These are phyloP conservation scores for Byssoonygena ceratinophila DNA, from an alignment of 2,329 filamentous ascomycete species.

Conservation along the genomic window DNA sequence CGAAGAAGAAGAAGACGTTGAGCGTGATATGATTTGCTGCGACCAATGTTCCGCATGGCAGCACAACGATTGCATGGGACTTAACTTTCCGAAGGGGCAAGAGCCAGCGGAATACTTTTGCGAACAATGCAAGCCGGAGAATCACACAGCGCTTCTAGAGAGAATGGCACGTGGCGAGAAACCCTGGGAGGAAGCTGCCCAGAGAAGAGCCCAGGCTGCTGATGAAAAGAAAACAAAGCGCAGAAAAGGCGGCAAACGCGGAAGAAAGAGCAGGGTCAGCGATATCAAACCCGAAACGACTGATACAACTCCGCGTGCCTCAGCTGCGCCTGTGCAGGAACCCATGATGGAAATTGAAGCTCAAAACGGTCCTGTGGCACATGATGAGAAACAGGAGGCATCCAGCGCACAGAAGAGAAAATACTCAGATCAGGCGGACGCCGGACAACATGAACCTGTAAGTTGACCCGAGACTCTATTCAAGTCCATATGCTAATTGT, in stretches of 20 bases:
- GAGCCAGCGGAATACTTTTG: slow-evolving; percentile 81
- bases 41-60: slow-evolving; percentile 91
- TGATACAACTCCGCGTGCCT: slow-evolving; percentile 24
- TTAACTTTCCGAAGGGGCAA: slow-evolving; percentile 64
- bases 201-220: slow-evolving; percentile 52
- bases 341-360: slow-evolving; percentile 23
- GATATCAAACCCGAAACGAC: slow-evolving; percentile 42
- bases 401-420: slow-evolving; percentile 37
- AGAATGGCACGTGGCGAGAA: slow-evolving; percentile 70
- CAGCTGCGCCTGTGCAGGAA: slow-evolving; percentile 21
- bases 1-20: slow-evolving; percentile 72
- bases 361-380: slow-evolving; percentile 22
- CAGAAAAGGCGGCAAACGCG: slow-evolving; percentile 45
- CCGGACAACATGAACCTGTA: slow-evolving; percentile 26
- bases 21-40: slow-evolving; percentile 90
- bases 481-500: background rate
- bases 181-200: slow-evolving; percentile 67
- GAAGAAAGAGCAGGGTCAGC: slow-evolving; percentile 58
- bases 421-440: slow-evolving; percentile 32
- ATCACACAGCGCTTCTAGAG: slow-evolving; percentile 70
- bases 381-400: slow-evolving; percentile 16
- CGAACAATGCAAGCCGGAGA: slow-evolving; percentile 73
- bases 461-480: slow-evolving; percentile 14
- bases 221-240: slow-evolving; percentile 48
- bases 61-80: slow-evolving; percentile 90